A percentile compares a stretch with the other conserved stretches of the same genome.
Evolutionary conservation across 164 flowering plant genomes (phyloP).

Genomic region (Tinospora cordifolia): DNA sequence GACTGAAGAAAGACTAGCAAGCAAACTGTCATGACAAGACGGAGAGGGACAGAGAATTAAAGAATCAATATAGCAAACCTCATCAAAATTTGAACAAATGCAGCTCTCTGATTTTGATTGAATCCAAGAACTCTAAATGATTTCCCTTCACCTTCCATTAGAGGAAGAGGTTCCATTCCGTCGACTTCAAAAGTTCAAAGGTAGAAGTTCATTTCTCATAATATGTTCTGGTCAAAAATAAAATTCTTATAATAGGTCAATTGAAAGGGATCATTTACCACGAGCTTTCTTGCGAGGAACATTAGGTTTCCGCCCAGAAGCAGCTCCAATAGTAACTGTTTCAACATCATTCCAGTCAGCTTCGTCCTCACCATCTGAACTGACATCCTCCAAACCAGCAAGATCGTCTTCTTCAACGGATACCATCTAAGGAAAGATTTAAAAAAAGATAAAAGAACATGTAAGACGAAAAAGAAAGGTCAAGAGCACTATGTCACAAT

Average conservation of each 20-base stretch:
- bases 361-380: constrained; percentile 90
- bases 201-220: no score
- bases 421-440: constrained; percentile 63
- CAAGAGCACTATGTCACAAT: not conserved
- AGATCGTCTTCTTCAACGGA: constrained; percentile 96
- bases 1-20: not conserved
- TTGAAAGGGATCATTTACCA: constrained; percentile 27
- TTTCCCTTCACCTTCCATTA: constrained; percentile 98
- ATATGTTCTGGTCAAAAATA: no score
- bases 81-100: constrained; percentile 87
- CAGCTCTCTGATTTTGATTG: constrained; percentile 81
- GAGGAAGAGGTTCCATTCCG: constrained; percentile 52
- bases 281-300: constrained; percentile 51
- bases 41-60: not conserved
- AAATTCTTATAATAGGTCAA: not conserved
- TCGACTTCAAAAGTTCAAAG: constrained; percentile 40
- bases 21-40: not conserved
- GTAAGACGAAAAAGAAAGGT: not conserved
- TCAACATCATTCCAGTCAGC: constrained; percentile 73
- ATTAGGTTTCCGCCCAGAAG: constrained; percentile 40
- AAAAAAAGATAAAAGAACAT: not conserved
- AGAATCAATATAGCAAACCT: constrained; percentile 38
- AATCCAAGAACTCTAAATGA: constrained; percentile 84
- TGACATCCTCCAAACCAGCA: constrained; percentile 91
- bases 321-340: constrained; percentile 33